Evolutionary conservation across 2,329 filamentous ascomycete genomes (phyloP).

Genomic region (Penicillium sp.): DNA sequence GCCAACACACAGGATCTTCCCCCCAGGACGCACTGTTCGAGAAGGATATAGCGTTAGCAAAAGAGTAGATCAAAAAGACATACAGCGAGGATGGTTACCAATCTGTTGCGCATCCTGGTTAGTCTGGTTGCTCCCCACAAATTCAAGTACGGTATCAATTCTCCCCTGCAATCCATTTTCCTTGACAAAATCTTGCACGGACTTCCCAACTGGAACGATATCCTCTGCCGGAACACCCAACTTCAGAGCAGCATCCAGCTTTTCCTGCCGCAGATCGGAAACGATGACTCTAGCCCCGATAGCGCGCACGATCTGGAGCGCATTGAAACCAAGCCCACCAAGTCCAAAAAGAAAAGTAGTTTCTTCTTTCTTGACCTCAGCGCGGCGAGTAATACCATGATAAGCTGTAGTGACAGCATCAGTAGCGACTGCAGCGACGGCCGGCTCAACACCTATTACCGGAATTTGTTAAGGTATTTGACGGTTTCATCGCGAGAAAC

Average conservation of each 20-base stretch:
- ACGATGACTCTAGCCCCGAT: slow-evolving; percentile 41
- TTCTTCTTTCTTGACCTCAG: slow-evolving; percentile 29
- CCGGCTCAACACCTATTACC: slow-evolving; percentile 13
- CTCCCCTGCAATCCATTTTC: neutral
- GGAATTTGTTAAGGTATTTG: neutral
- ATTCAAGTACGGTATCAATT: neutral
- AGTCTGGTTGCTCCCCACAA: neutral
- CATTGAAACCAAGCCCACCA: slow-evolving; percentile 38
- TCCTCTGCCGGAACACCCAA: slow-evolving; percentile 23
- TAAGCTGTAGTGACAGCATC: slow-evolving; percentile 38
- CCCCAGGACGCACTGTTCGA: neutral
- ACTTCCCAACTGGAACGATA: neutral
- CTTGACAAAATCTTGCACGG: neutral
- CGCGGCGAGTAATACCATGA: slow-evolving; percentile 34
- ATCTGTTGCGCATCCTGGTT: neutral
- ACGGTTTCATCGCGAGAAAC: neutral
- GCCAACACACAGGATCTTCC: slow-evolving; percentile 21
- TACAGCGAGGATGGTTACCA: neutral
- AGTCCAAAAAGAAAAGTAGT: slow-evolving; percentile 38
- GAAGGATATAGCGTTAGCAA: neutral
- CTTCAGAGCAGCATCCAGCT: slow-evolving; percentile 21
- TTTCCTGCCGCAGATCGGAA: slow-evolving; percentile 30
- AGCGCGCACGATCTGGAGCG: slow-evolving; percentile 38
- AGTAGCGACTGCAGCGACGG: slow-evolving; percentile 34
- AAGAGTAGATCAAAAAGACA: neutral